Percentiles rank a stretch among this genome's conserved stretches.
Conservation (phyloP, 2,329 filamentous ascomycete genomes). For the Colletotrichum brevisporum region DNA sequence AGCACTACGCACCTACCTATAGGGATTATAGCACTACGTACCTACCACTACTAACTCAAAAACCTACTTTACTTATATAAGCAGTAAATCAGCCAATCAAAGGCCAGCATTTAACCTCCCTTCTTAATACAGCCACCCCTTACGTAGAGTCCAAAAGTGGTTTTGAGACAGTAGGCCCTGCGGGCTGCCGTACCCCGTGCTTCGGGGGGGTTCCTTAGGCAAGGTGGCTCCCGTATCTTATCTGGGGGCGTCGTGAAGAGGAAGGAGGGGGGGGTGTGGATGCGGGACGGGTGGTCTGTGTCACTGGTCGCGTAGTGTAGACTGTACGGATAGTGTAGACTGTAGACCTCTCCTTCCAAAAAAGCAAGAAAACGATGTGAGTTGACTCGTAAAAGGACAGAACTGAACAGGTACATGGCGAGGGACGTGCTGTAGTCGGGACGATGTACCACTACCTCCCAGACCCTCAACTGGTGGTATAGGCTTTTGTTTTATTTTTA, state of each 20-base stretch:
- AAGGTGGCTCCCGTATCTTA: slow-evolving; percentile 14
- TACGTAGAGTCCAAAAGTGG: no score
- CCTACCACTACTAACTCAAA: no score
- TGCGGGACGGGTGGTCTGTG: slow-evolving; percentile 6
- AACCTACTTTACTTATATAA: no score
- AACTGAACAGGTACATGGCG: slow-evolving; percentile 23
- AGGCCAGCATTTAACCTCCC: no score
- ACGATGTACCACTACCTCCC: slow-evolving; percentile 23
- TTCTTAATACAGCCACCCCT: no score
- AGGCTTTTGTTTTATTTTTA: no score
- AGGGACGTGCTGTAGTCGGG: slow-evolving; percentile 27
- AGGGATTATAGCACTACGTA: no score
- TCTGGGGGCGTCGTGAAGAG: not conserved
- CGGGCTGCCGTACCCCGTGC: no score
- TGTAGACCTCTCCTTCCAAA: not conserved
- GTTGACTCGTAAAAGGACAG: not conserved
- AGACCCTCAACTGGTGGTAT: not conserved
- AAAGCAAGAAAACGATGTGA: slow-evolving; percentile 20
- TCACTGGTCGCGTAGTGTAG: not conserved
- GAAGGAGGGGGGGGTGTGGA: not conserved
- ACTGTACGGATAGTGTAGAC: no score
- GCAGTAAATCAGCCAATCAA: no score
- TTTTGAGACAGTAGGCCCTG: no score
- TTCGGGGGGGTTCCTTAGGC: not conserved
- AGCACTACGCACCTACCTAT: no score